A percentile compares a stretch with the other conserved stretches of the same genome.
These are phyloP conservation scores for Elaeis guineensis DNA, from an alignment of 176 grass and related monocot genomes.

Conservation along the genomic window DNA sequence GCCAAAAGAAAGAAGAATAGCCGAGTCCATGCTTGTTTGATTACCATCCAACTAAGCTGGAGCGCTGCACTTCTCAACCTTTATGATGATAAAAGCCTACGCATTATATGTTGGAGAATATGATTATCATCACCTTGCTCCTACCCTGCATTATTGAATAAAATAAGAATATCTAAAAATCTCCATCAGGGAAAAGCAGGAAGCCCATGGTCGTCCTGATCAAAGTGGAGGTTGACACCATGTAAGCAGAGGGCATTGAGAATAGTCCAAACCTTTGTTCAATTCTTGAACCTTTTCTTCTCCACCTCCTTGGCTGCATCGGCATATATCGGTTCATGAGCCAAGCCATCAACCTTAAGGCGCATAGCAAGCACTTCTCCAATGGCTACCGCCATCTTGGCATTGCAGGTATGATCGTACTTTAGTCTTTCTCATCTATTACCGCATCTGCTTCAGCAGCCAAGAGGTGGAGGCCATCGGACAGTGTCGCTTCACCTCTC, in stretches of 20 bases:
- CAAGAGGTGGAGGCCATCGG: too few species aligned
- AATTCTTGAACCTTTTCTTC: conserved; percentile 80
- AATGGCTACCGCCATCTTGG: conserved; percentile 59
- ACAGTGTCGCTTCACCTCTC: too few species aligned
- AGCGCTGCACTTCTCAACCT: too few species aligned
- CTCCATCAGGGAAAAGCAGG: background rate
- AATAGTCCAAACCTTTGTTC: conserved; percentile 70
- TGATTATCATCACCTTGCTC: too few species aligned
- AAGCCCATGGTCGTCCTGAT: conserved; percentile 22
- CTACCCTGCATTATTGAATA: too few species aligned
- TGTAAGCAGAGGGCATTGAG: conserved; percentile 49
- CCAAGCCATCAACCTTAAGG: conserved; percentile 74
- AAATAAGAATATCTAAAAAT: too few species aligned
- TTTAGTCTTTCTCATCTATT: conserved; percentile 38
- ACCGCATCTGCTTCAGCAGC: too few species aligned
- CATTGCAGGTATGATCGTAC: conserved; percentile 66
- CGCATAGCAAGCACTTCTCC: conserved; percentile 83
- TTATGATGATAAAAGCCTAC: too few species aligned
- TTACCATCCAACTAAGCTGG: too few species aligned
- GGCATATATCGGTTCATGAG: conserved; percentile 55
- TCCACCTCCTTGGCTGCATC: conserved; percentile 55
- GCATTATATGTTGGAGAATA: too few species aligned
- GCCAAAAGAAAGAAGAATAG: too few species aligned
- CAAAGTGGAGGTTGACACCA: conserved; percentile 53
- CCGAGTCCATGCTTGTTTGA: too few species aligned